Evolutionary conservation across 1,139 yeast species (phyloP).

Genomic region (Kodamaea alishanica): DNA sequence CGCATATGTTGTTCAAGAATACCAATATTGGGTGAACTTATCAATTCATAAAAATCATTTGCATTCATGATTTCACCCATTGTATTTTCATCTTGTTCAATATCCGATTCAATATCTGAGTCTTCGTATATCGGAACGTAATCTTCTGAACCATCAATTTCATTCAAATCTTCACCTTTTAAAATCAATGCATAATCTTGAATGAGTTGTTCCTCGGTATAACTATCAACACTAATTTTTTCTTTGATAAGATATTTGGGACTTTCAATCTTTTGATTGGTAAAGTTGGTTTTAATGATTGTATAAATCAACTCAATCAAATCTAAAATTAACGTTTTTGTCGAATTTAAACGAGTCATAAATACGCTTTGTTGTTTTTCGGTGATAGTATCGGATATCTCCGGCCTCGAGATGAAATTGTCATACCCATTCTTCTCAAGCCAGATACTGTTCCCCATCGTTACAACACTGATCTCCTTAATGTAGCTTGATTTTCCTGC

Average conservation of each 20-base stretch:
- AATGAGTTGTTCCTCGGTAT: slow-evolving; percentile 23
- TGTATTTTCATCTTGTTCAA: slow-evolving; percentile 1
- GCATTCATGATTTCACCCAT: slow-evolving; percentile 29
- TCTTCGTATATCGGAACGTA: slow-evolving; percentile 24
- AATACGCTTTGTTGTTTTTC: slow-evolving; percentile 19
- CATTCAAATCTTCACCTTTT: slow-evolving; percentile 34
- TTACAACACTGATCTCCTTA: slow-evolving; percentile 52
- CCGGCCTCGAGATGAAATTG: slow-evolving; percentile 30
- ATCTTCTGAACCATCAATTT: slow-evolving; percentile 47
- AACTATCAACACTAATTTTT: slow-evolving; percentile 19
- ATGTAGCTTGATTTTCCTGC: slow-evolving; percentile 66
- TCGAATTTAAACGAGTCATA: slow-evolving; percentile 19
- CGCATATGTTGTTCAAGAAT: slow-evolving; percentile 37
- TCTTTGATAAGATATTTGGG: background rate
- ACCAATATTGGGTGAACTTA: slow-evolving; percentile 22
- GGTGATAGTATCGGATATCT: slow-evolving; percentile 10
- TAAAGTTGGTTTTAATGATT: slow-evolving; percentile 14
- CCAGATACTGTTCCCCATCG: slow-evolving; percentile 55
- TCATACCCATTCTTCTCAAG: slow-evolving; percentile 45
- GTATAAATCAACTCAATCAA: slow-evolving; percentile 26
- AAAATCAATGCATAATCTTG: slow-evolving; percentile 23
- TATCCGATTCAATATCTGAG: slow-evolving; percentile 16
- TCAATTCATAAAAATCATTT: slow-evolving; percentile 27
- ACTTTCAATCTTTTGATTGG: too few species aligned
- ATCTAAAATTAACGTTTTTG: slow-evolving; percentile 18